Evolutionary conservation across 208 protist species (phyloP).

Genomic region (Trypanosoma conorhini): DNA sequence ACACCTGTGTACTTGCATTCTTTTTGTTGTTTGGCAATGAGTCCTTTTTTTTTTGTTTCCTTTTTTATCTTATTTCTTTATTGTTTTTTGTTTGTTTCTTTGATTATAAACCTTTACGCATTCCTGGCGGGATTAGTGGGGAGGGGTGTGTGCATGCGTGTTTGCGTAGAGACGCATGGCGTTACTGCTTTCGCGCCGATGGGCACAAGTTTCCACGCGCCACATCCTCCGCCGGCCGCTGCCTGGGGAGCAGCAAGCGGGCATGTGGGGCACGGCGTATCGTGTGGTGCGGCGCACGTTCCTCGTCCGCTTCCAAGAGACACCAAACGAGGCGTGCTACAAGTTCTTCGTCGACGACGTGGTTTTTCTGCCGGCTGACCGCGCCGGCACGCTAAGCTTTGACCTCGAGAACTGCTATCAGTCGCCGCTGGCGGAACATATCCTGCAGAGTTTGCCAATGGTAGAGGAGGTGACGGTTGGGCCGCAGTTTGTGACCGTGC

Average conservation of each 20-base stretch:
- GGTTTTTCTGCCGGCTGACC: conserved; percentile 53
- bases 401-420: conserved; percentile 77
- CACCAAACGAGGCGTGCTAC: conserved; percentile 84
- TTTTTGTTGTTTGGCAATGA: conserved; percentile 5
- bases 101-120: not conserved
- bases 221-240: not conserved
- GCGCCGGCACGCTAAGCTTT: conserved; percentile 62
- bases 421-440: conserved; percentile 67
- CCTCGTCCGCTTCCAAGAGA: conserved; percentile 81
- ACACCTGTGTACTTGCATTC: too few relatives aligned
- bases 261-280: conserved; percentile 1
- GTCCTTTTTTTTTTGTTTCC: conserved; percentile 10
- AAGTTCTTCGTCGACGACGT: conserved; percentile 80
- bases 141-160: not conserved
- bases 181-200: conserved; percentile 1
- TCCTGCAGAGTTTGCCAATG: conserved; percentile 79
- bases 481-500: conserved; percentile 74
- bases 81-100: conserved; percentile 12
- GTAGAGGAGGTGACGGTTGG: conserved; percentile 90
- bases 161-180: not conserved
- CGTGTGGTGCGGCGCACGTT: conserved; percentile 26
- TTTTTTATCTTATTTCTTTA: not conserved
- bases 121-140: not conserved
- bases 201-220: not conserved
- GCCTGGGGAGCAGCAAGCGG: not conserved